Evolutionary conservation across 163 green algal species (phyloP), one percentile per base, ranked within the genome.

Genomic region (Scenedesmus sp.): DNA sequence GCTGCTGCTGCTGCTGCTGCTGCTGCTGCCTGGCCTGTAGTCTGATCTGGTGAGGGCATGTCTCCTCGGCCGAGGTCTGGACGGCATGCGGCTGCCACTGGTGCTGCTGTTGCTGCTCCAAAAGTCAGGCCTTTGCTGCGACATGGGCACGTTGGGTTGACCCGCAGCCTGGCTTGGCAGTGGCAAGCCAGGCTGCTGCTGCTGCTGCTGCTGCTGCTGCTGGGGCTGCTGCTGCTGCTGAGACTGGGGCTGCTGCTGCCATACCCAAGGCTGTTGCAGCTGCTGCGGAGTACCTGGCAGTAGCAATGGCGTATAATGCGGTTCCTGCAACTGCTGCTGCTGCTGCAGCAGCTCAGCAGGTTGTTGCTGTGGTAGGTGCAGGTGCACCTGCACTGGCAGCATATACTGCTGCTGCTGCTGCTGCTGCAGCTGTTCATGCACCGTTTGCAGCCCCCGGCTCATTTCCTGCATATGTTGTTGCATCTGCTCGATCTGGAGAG

Each of bases 1-100:
- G 42, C 79, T 88, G 53, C 65, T 24, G 53, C 53, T 35, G 53
- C 82, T 87, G 82, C 51, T 79, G 81, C 33, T 26, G 37, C 35
- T 82, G 42, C 40, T 87, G 51, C 22, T 72, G 59, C 59, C 59
- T 16, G 24, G 59, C 59, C 2, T 4, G 5, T 20, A 1, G 6
- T 72, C 59, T 72, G 59, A 24, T 30, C 22, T 72, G 4, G 20
- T 7, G 12, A 24, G 33, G 22, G 3, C 24, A 2, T 35, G 22
- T 35, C 22, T 72, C 59, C 70, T 42, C 24, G 70, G 33, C n/a
- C 24, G 70, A 43, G n/a, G n/a, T 5, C 70, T 42, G 12, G 3
- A 33, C 4, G 12, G n/a, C 70, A 6, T 42, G 33, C n/a, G 53
- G 59, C 83, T 88, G 82, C 18, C 24, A 59, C 33, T 53, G 51